Conservation (phyloP, 2,329 filamentous ascomycete genomes). For the Penicillium sclerotigenum region DNA sequence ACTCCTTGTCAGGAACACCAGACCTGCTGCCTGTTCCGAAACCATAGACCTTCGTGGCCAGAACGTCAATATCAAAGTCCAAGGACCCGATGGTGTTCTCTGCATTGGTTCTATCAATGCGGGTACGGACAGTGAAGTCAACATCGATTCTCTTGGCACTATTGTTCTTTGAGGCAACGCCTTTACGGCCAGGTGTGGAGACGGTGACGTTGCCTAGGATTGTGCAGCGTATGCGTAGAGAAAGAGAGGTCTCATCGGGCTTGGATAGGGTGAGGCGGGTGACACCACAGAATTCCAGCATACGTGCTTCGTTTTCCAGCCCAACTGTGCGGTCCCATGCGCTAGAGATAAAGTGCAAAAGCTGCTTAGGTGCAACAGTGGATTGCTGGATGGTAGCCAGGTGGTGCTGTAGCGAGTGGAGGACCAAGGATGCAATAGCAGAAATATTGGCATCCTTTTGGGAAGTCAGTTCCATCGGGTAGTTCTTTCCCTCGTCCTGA, state of each 20-base stretch:
- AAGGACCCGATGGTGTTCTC: conserved; percentile 27
- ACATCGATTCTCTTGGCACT: conserved; percentile 36
- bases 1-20: conserved; percentile 35
- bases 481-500: conserved; percentile 23
- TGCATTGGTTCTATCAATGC: conserved; percentile 13
- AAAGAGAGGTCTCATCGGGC: conserved; percentile 22
- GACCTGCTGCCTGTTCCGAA: conserved; percentile 30
- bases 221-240: conserved; percentile 39
- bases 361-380: conserved; percentile 34
- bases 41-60: conserved; percentile 43
- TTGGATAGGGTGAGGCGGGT: conserved; percentile 37
- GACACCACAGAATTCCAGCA: conserved; percentile 46
- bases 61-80: conserved; percentile 38
- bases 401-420: conserved; percentile 42
- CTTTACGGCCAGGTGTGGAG: conserved; percentile 13
- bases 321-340: conserved; percentile 43
- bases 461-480: conserved; percentile 36
- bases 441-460: conserved; percentile 25
- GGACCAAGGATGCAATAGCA: conserved; percentile 41
- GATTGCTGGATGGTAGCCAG: conserved; percentile 37
- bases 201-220: conserved; percentile 29
- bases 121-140: conserved; percentile 40
- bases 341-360: conserved; percentile 42
- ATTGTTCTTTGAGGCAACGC: conserved; percentile 9
- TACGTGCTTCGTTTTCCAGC: conserved; percentile 44